Percentiles rank a stretch among this genome's conserved stretches.
Evolutionary conservation across 306 rosid species (phyloP).

Genomic region (Prunus persica): DNA sequence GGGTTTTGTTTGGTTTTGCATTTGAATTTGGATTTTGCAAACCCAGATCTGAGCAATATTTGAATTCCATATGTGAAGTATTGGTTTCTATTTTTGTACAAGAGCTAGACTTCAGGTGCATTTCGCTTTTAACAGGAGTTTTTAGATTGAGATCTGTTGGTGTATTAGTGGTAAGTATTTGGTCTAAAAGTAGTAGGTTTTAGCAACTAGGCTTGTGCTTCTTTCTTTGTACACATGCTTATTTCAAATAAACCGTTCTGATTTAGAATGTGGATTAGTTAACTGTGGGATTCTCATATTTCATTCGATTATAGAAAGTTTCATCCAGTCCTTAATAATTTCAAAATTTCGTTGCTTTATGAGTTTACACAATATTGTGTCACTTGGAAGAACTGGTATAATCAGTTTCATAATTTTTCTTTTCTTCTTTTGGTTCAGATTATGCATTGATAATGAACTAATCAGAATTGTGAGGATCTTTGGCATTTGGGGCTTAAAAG

Average conservation of each 20-base stretch:
- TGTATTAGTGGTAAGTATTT: constrained; percentile 24
- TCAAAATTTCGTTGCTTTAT: background rate
- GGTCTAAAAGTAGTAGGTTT: constrained; percentile 36
- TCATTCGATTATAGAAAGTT: constrained; percentile 8
- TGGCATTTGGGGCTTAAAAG: constrained; percentile 17
- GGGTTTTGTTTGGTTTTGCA: constrained; percentile 32
- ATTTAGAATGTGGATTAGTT: constrained; percentile 37
- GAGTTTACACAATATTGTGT: constrained; percentile 13
- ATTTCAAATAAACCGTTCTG: constrained; percentile 15
- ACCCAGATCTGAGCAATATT: constrained; percentile 67
- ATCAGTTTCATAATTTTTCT: constrained; percentile 3
- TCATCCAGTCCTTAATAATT: background rate
- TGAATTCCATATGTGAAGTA: constrained; percentile 33
- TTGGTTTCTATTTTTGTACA: constrained; percentile 37
- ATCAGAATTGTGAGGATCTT: constrained; percentile 20
- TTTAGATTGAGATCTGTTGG: constrained; percentile 56
- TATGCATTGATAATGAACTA: constrained; percentile 26
- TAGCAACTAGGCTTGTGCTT: constrained; percentile 32
- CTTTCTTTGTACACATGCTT: constrained; percentile 5
- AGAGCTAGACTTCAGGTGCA: constrained; percentile 25
- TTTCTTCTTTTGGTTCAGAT: constrained; percentile 17
- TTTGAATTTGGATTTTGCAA: constrained; percentile 36
- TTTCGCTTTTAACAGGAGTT: constrained; percentile 16
- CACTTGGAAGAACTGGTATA: constrained; percentile 12
- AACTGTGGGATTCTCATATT: constrained; percentile 30